Conservation (phyloP, 2,329 filamentous ascomycete genomes). For the Thermomyces lanuginosus region DNA sequence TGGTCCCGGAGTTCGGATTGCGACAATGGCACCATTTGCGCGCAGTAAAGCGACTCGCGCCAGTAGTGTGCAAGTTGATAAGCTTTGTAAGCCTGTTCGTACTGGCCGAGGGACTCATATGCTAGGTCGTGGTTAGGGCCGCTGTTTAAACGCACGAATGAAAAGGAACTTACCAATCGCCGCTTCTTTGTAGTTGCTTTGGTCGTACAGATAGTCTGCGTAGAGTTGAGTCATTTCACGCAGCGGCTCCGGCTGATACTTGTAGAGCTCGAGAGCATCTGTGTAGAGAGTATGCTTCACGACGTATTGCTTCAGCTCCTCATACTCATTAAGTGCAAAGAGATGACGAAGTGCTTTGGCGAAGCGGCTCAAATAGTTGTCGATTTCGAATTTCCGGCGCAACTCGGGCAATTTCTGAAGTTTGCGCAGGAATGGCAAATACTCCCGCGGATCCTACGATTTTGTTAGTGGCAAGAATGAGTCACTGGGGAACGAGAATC, state of each 20-base stretch:
- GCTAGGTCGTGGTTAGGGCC: too few species aligned
- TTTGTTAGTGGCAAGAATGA: conserved; percentile 6
- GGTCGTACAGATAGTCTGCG: conserved; percentile 57
- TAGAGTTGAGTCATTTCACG: conserved; percentile 59
- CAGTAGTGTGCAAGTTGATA: conserved; percentile 77
- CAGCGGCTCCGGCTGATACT: conserved; percentile 57
- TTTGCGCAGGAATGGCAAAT: conserved; percentile 82
- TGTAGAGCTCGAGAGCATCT: conserved; percentile 62
- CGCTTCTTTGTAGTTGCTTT: conserved; percentile 68
- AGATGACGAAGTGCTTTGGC: conserved; percentile 65
- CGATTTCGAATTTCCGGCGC: conserved; percentile 66
- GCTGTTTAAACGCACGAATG: too few species aligned
- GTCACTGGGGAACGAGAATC: too few species aligned
- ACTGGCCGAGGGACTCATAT: conserved; percentile 71
- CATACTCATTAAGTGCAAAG: conserved; percentile 54
- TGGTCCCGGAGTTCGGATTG: conserved; percentile 47
- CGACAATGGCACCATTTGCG: conserved; percentile 50
- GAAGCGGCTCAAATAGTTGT: conserved; percentile 66
- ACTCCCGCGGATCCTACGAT: conserved; percentile 64
- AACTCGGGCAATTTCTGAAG: conserved; percentile 58
- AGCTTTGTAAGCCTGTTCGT: conserved; percentile 57
- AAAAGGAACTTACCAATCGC: conserved; percentile 40
- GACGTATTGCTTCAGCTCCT: conserved; percentile 63
- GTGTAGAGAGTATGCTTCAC: conserved; percentile 66
- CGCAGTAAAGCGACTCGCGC: conserved; percentile 76